Percentiles rank a stretch among this genome's conserved stretches.
These are phyloP conservation scores for Yamadazyma philogaea DNA, from an alignment of 805 yeast genomes.

Conservation along the genomic window DNA sequence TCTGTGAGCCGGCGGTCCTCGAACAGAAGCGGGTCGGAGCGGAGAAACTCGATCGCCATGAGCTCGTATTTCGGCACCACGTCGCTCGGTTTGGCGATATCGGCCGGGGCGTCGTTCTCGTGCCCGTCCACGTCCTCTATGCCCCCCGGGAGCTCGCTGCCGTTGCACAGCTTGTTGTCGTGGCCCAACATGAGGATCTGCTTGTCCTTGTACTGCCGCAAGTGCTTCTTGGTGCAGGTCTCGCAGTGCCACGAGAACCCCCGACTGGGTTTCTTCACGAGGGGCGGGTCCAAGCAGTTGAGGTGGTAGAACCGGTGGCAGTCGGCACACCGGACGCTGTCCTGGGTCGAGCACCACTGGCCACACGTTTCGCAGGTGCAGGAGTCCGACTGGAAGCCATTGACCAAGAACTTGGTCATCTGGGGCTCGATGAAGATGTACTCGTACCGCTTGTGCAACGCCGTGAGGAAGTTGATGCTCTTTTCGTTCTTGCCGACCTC, in stretches of 20 bases:
- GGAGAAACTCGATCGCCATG: slow-evolving; percentile 52
- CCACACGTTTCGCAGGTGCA: slow-evolving; percentile 66
- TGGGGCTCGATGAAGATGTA: slow-evolving; percentile 74
- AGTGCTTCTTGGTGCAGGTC: slow-evolving; percentile 61
- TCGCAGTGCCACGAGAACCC: slow-evolving; percentile 94
- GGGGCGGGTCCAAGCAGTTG: slow-evolving; percentile 83
- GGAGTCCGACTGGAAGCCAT: slow-evolving; percentile 54
- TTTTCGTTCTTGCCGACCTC: slow-evolving; percentile 32
- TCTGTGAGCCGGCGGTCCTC: slow-evolving; percentile 53
- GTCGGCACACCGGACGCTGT: slow-evolving; percentile 76
- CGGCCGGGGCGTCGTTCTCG: not conserved
- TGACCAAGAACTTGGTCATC: slow-evolving; percentile 57
- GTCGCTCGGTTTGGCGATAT: slow-evolving; percentile 15
- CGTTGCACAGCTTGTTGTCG: slow-evolving; percentile 41
- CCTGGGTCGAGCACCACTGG: slow-evolving; percentile 76
- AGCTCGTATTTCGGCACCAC: slow-evolving; percentile 53
- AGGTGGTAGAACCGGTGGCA: slow-evolving; percentile 73
- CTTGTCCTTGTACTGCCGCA: slow-evolving; percentile 39
- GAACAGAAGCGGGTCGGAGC: slow-evolving; percentile 42
- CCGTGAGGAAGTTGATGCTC: slow-evolving; percentile 58
- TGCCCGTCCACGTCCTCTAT: too few relatives aligned
- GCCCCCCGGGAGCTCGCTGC: slow-evolving; percentile 30
- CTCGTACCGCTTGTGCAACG: slow-evolving; percentile 64
- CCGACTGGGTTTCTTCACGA: slow-evolving; percentile 71
- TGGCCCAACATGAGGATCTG: slow-evolving; percentile 39